Evolutionary conservation across 2,329 filamentous ascomycete genomes (phyloP).

Genomic region (Emmonsia crescens): DNA sequence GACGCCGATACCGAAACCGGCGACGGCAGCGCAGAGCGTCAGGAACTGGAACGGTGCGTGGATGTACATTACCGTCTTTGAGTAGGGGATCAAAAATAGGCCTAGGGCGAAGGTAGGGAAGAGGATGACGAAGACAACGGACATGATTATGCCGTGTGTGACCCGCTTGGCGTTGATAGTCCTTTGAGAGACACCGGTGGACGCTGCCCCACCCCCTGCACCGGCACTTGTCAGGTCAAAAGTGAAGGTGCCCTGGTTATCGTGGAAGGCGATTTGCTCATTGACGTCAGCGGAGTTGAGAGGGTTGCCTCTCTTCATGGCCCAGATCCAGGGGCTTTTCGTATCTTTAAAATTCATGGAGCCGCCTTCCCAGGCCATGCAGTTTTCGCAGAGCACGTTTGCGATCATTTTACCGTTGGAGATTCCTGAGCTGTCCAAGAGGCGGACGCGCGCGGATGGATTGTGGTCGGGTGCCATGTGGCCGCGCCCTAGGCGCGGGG

Average conservation of each 20-base stretch:
- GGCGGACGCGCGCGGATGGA: conserved; percentile 32
- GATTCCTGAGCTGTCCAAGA: conserved; percentile 46
- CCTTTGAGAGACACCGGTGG: not conserved
- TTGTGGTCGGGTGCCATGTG: conserved; percentile 35
- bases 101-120: conserved; percentile 18
- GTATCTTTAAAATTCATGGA: conserved; percentile 38
- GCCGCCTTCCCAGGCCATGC: conserved; percentile 43
- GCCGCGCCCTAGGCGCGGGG: conserved; percentile 39
- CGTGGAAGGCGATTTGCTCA: conserved; percentile 38
- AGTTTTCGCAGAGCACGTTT: conserved; percentile 47
- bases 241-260: conserved; percentile 30
- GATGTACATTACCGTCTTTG: conserved; percentile 17
- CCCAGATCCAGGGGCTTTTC: conserved; percentile 43
- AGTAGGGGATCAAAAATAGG: conserved; percentile 9
- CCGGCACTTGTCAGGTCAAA: conserved; percentile 41
- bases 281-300: conserved; percentile 38
- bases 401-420: conserved; percentile 43
- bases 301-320: conserved; percentile 35
- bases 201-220: conserved; percentile 28
- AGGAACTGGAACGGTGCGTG: conserved; percentile 39
- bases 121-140: conserved; percentile 17
- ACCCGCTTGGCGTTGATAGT: conserved; percentile 9
- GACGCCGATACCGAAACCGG: conserved; percentile 42
- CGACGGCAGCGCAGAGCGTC: conserved; percentile 38
- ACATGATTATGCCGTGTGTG: conserved; percentile 20